phyloP scores from a whole-genome alignment of 179 eudicot genomes.

The Silene vulgaris region DNA sequence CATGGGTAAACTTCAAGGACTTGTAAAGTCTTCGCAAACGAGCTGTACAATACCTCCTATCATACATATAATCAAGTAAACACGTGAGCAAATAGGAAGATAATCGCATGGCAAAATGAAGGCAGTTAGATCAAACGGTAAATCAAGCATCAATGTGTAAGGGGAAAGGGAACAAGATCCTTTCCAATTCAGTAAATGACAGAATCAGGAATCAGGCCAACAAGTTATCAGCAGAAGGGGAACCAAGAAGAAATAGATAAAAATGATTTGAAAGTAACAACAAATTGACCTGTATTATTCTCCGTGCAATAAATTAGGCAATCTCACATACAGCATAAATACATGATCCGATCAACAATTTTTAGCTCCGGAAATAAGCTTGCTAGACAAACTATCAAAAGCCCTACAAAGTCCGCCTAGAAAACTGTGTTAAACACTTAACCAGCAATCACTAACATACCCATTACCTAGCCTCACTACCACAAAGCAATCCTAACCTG shows the following conservation, averaged over 20 bases:
- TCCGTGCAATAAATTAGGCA: background rate
- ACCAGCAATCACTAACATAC: too few relatives aligned
- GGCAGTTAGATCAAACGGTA: background rate
- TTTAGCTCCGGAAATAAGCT: background rate
- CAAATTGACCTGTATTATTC: background rate
- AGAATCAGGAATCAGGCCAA: background rate
- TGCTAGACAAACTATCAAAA: background rate
- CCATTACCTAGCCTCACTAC: too few relatives aligned
- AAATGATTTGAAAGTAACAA: background rate
- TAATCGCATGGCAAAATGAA: background rate
- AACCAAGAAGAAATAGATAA: background rate
- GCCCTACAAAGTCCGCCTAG: too few relatives aligned
- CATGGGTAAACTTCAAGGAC: slow-evolving; percentile 88
- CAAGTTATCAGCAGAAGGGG: background rate
- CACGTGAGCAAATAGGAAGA: background rate
- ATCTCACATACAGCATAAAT: too few relatives aligned
- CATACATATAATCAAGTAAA: slow-evolving; percentile 17
- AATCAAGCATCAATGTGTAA: background rate
- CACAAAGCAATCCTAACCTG: too few relatives aligned
- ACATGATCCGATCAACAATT: background rate
- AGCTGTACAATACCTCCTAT: slow-evolving; percentile 91
- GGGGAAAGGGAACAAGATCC: background rate
- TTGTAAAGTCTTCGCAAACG: slow-evolving; percentile 85
- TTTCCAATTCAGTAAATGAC: background rate
- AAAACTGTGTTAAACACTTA: too few relatives aligned